Evolutionary conservation across 2,329 filamentous ascomycete species (phyloP), one percentile per base, ranked within the genome.

Genomic region (Cladosporium velox): DNA sequence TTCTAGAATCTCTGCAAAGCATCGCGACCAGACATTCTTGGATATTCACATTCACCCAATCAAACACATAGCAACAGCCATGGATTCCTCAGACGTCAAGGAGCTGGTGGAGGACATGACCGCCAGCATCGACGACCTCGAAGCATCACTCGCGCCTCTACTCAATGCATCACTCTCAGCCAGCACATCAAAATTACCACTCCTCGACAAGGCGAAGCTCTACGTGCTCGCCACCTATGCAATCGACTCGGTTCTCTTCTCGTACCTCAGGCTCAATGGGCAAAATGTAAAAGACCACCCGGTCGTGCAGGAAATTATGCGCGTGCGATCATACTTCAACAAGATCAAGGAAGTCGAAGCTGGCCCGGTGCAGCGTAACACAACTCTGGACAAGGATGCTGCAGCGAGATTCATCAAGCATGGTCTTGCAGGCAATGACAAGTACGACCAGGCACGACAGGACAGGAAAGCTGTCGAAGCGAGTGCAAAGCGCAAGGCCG

Each of bases 181-280:
- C 49, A 86, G 87, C 65, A 88, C 92, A 5, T 89, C 88, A 65
- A 92, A 92, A 75, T 84, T 98, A 32, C 93, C 94, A 1, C 84
- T 98, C n/a, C 85, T 99, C 67, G 94, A 98, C 82, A 93, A 92
- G 81, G 93, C 95, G 8, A 97, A 98, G 80, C 88, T 97, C 67
- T 92, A 96, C 76, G 89, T 95, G n/a, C 84, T 96, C 24, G 85
- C 90, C 61, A 90, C 92, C 21, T 99, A 98, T 77, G 87, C 93
- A 0, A 89, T 99, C 69, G 94, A 98, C 75, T 96, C 93, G 0
- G 82, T 97, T 11, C 81, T 99, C 8, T 98, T 96, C 79, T 92
- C 90, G 62, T 90, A 91, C 68, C 83, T 99, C 26, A 88, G 89
- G 68, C 85, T 97, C 10, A 89, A 92, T 71, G 92, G 91, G 66